Evolutionary conservation across 1,284 basidiomycete species (phyloP).

Genomic region (Ustilago curta): DNA sequence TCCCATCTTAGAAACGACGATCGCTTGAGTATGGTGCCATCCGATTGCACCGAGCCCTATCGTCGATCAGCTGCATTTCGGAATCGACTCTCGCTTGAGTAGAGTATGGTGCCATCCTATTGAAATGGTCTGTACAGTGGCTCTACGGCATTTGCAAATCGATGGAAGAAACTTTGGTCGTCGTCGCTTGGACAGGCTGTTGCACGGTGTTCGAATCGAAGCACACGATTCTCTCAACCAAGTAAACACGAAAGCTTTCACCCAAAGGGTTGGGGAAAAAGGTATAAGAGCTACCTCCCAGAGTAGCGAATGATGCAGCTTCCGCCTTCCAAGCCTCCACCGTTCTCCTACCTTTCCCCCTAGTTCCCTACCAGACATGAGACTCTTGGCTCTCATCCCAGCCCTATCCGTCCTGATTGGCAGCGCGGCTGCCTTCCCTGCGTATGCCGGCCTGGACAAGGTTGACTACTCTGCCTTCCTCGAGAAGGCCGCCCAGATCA

Average conservation of each 20-base stretch:
- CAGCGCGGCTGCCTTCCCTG: conserved; percentile 42
- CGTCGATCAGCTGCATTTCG: no score
- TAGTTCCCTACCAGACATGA: conserved; percentile 22
- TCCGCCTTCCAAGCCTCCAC: conserved; percentile 6
- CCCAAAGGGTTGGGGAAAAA: neutral
- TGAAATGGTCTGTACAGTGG: neutral
- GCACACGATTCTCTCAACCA: neutral
- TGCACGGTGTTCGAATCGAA: conserved; percentile 1
- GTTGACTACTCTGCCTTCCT: conserved; percentile 45
- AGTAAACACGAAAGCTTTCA: neutral
- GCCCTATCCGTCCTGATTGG: conserved; percentile 24
- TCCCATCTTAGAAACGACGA: no score
- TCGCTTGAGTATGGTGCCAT: no score
- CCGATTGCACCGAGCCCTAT: no score
- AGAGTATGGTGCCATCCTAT: no score
- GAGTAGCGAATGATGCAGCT: neutral
- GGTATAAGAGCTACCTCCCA: conserved; percentile 1
- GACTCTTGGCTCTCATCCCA: conserved; percentile 15
- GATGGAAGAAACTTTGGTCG: neutral
- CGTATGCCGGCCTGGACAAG: conserved; percentile 27
- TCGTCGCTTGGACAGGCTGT: neutral
- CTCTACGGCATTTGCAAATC: neutral
- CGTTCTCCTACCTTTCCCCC: conserved; percentile 7
- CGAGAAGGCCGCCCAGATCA: conserved; percentile 39
- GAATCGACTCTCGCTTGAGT: no score